Evolutionary conservation across 2,329 filamentous ascomycete genomes (phyloP).

Genomic region (Pseudomassariella vexata): DNA sequence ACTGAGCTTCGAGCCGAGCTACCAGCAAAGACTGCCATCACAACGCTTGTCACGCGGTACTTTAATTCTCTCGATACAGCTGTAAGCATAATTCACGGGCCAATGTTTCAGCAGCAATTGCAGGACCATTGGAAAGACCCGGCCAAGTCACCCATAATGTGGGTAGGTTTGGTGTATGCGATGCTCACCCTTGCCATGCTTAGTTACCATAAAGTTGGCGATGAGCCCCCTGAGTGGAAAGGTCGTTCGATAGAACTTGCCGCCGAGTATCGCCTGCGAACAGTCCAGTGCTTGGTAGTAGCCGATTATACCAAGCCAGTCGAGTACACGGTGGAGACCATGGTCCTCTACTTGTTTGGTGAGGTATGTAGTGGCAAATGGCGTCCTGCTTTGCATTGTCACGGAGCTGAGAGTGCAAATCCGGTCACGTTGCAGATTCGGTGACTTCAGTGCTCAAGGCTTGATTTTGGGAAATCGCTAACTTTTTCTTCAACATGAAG

Average conservation of each 20-base stretch:
- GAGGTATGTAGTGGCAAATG: too few species aligned
- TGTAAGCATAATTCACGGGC: slow-evolving; percentile 73
- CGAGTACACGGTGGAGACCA: slow-evolving; percentile 71
- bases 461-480: too few species aligned
- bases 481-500: too few species aligned
- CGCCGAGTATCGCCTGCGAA: slow-evolving; percentile 61
- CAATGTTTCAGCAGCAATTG: slow-evolving; percentile 75
- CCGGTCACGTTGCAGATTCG: too few species aligned
- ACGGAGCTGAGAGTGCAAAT: too few species aligned
- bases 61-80: slow-evolving; percentile 75
- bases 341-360: slow-evolving; percentile 69
- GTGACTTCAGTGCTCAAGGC: too few species aligned
- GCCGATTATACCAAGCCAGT: slow-evolving; percentile 73
- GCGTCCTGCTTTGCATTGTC: too few species aligned
- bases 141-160: slow-evolving; percentile 66
- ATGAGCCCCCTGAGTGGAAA: slow-evolving; percentile 73
- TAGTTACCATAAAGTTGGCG: slow-evolving; percentile 72
- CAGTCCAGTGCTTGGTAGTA: slow-evolving; percentile 70
- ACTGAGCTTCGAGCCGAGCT: slow-evolving; percentile 73
- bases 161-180: slow-evolving; percentile 71
- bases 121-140: slow-evolving; percentile 65
- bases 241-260: slow-evolving; percentile 57
- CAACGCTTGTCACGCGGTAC: slow-evolving; percentile 80
- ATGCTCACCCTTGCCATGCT: slow-evolving; percentile 73
- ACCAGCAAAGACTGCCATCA: slow-evolving; percentile 75